Percentiles rank a stretch among this genome's conserved stretches.
These are phyloP conservation scores for Melampsora abietis-canadensis DNA, from an alignment of 1,284 basidiomycete genomes.

Conservation along the genomic window DNA sequence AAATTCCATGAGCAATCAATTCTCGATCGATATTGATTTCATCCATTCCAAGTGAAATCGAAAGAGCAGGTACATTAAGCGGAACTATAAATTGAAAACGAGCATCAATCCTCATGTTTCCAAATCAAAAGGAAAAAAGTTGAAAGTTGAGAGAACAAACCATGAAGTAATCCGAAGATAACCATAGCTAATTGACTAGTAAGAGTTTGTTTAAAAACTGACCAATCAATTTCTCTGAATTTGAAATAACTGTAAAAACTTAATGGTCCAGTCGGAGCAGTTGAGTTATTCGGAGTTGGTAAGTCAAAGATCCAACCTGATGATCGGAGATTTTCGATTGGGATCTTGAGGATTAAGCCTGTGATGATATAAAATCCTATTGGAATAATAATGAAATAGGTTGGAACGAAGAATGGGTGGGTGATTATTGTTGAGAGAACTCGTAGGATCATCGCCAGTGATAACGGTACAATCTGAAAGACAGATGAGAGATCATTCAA, in stretches of 20 bases:
- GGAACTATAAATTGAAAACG: constrained; percentile 43
- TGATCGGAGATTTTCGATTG: constrained; percentile 64
- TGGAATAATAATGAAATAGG: constrained; percentile 80
- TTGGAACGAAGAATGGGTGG: constrained; percentile 87
- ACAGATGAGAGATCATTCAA: constrained; percentile 66
- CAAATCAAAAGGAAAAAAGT: not conserved
- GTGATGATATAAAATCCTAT: constrained; percentile 73
- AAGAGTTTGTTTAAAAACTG: constrained; percentile 54
- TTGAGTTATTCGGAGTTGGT: constrained; percentile 56
- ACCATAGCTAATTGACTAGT: constrained; percentile 59
- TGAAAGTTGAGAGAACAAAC: constrained; percentile 70
- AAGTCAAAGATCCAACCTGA: constrained; percentile 83
- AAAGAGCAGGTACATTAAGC: constrained; percentile 71
- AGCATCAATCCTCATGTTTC: not conserved
- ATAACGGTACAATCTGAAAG: constrained; percentile 59
- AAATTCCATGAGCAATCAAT: constrained; percentile 86
- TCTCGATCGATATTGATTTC: constrained; percentile 90
- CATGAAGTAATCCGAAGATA: constrained; percentile 87
- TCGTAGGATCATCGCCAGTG: constrained; percentile 72
- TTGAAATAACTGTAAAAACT: constrained; percentile 54
- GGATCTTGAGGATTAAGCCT: constrained; percentile 64
- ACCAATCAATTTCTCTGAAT: constrained; percentile 49
- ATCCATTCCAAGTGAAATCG: constrained; percentile 85
- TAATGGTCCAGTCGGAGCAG: constrained; percentile 53
- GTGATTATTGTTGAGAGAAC: constrained; percentile 75